Evolutionary conservation across 2,329 filamentous ascomycete species (phyloP), one percentile per base, ranked within the genome.

Genomic region (Xylaria digitata): DNA sequence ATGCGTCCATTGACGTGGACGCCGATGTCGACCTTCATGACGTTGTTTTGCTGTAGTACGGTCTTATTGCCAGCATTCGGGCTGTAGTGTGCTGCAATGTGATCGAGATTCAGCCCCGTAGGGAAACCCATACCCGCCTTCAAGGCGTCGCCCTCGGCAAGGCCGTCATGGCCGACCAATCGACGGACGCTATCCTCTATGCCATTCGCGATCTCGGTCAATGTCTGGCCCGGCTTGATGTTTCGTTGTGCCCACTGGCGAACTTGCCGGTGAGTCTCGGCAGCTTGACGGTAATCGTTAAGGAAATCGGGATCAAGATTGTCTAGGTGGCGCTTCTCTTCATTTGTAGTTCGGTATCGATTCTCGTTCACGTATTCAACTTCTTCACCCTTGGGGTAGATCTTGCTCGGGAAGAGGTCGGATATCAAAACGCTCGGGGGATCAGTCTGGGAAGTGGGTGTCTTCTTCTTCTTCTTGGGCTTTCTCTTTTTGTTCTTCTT

Each of bases 211-310:
- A 96, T 95, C 78, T 94, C 90, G 2, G 90, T 93, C 76, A 97
- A 81, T 6, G 86, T 87, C 84, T 93, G 90, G 54, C 93, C 93
- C 0, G 93, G 93, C 82, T 91, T 91, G 76, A 96, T 92, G 75
- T 85, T 90, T 77, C 90, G 90, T 80, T 93, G 90, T 3, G 92
- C 92, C 86, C 92, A 94, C 78, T 93, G 90, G 57, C 93, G 90
- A 64, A 96, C 93, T 78, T 96, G 92, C 63, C 93, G 89, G 79
- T 97, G 93, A n/a, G 93, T 88, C 80, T 96, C 93, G n/a, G 93
- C 92, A 53, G 89, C 93, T 74, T 94, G 87, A 68, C 93, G 90
- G 78, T 94, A 96, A 75, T 96, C 93, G 67, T 86, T 84, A 59
- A 96, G 80, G 82, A 93, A 94, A 70, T 94, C 90, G 73, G 87